These are phyloP conservation scores for Mortierella sp. DNA, from an alignment of 371 early-diverging fungal species.

Conservation along the genomic window DNA sequence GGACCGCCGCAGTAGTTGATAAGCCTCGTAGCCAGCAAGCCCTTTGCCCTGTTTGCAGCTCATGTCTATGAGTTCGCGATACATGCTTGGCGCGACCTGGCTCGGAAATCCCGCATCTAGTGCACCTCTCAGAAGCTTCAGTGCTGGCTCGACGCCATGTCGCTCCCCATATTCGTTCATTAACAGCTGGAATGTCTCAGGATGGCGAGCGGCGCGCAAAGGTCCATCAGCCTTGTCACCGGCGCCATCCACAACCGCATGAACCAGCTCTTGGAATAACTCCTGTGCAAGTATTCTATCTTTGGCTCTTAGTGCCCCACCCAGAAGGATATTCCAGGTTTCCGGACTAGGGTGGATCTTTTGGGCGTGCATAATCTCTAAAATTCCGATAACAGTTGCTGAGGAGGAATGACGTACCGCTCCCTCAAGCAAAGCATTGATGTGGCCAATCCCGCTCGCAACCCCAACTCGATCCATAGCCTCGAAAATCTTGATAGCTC, in stretches of 20 bases:
- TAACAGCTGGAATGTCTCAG: constrained; percentile 39
- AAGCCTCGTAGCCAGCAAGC: constrained; percentile 21
- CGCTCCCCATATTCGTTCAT: constrained; percentile 35
- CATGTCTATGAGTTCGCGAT: constrained; percentile 21
- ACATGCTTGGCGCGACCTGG: constrained; percentile 22
- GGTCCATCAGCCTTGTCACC: constrained; percentile 10
- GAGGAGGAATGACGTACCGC: constrained; percentile 26
- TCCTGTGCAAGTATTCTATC: constrained; percentile 21
- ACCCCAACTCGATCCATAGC: constrained; percentile 22
- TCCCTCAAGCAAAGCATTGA: constrained; percentile 46
- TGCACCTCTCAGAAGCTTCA: constrained; percentile 18
- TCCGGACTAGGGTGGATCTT: constrained; percentile 23
- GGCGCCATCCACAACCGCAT: constrained; percentile 13
- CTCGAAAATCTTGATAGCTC: constrained; percentile 43
- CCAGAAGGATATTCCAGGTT: constrained; percentile 42
- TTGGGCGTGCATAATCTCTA: constrained; percentile 44
- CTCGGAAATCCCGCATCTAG: constrained; percentile 35
- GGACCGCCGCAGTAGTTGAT: constrained; percentile 14
- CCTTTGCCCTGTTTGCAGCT: constrained; percentile 29
- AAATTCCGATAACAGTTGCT: constrained; percentile 30
- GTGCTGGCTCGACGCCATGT: constrained; percentile 25
- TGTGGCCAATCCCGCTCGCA: constrained; percentile 19
- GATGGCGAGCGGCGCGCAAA: constrained; percentile 40
- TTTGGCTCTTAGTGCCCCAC: constrained; percentile 23
- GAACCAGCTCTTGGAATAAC: constrained; percentile 29